Percentiles rank a stretch among this genome's conserved stretches.
These are phyloP conservation scores for Xylaria multiplex DNA, from an alignment of 2,329 filamentous ascomycete species.

Conservation along the genomic window DNA sequence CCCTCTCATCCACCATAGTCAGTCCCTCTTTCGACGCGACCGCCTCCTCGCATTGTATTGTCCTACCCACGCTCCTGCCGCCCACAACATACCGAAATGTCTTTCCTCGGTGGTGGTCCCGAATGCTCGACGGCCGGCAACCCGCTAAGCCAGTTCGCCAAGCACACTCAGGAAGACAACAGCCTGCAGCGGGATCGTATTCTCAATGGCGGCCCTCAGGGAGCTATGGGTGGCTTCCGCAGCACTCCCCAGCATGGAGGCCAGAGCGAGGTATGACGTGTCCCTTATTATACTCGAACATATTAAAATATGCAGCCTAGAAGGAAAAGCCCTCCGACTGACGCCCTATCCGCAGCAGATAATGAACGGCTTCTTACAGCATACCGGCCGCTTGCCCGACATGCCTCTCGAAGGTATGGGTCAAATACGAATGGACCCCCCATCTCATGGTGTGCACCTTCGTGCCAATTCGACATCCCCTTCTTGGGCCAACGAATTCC, in stretches of 20 bases:
- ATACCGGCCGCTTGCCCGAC: constrained; percentile 69
- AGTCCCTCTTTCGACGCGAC: background rate
- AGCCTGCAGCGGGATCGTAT: constrained; percentile 91
- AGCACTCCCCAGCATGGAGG: constrained; percentile 74
- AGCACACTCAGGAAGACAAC: constrained; percentile 96
- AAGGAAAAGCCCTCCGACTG: constrained; percentile 38
- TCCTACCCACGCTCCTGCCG: constrained; percentile 24
- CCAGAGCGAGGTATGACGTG: constrained; percentile 73
- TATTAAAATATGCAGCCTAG: too few species aligned
- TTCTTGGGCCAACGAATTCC: constrained; percentile 64
- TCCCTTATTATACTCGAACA: background rate
- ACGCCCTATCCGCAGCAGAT: constrained; percentile 64
- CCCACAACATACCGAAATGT: constrained; percentile 69
- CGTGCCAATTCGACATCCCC: constrained; percentile 65
- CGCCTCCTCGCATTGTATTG: background rate
- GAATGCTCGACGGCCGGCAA: constrained; percentile 98
- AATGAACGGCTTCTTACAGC: constrained; percentile 93
- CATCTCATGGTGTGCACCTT: constrained; percentile 62
- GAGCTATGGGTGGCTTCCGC: constrained; percentile 79
- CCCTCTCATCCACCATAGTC: background rate
- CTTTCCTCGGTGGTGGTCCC: constrained; percentile 85
- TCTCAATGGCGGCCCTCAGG: constrained; percentile 76
- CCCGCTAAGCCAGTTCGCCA: constrained; percentile 95
- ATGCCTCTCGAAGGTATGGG: constrained; percentile 60
- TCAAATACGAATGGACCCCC: constrained; percentile 58